Evolutionary conservation across 768 basidiomycete genomes (phyloP).

Genomic region (Hemileccinum impolitum): DNA sequence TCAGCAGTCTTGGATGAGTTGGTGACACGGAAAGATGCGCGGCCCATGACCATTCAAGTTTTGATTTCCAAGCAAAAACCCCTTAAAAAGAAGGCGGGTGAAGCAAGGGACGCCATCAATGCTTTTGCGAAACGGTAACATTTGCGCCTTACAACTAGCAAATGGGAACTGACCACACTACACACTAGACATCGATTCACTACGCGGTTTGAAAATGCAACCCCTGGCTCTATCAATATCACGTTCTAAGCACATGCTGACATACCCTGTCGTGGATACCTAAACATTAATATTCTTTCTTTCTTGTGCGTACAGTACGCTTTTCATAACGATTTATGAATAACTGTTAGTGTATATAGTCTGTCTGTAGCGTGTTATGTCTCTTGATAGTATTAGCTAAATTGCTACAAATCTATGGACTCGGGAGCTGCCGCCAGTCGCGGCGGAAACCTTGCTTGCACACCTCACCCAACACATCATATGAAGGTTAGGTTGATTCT

Average conservation of each 20-base stretch:
- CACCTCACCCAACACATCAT: too few relatives aligned
- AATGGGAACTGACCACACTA: constrained; percentile 5
- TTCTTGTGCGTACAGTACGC: background rate
- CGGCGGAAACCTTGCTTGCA: too few relatives aligned
- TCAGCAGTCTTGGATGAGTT: constrained; percentile 11
- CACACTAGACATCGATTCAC: constrained; percentile 20
- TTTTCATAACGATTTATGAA: constrained; percentile 17
- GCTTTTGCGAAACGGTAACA: constrained; percentile 18
- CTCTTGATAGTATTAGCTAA: constrained; percentile 4
- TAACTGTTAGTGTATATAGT: constrained; percentile 10
- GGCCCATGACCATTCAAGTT: constrained; percentile 15
- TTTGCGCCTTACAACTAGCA: background rate
- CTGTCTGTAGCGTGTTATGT: constrained; percentile 10
- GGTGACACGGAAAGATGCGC: constrained; percentile 12
- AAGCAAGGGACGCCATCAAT: constrained; percentile 2
- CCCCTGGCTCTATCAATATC: constrained; percentile 16
- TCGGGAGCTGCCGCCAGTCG: too few relatives aligned
- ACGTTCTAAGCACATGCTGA: constrained; percentile 13
- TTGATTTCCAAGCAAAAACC: constrained; percentile 1
- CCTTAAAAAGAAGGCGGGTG: background rate
- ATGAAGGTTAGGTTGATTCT: too few relatives aligned
- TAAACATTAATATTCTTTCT: background rate
- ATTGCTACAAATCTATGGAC: too few relatives aligned
- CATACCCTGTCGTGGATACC: background rate
- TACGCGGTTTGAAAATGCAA: background rate